Evolutionary conservation across 495 filamentous ascomycete genomes (phyloP).

Genomic region (Aspergillus mulundensis): DNA sequence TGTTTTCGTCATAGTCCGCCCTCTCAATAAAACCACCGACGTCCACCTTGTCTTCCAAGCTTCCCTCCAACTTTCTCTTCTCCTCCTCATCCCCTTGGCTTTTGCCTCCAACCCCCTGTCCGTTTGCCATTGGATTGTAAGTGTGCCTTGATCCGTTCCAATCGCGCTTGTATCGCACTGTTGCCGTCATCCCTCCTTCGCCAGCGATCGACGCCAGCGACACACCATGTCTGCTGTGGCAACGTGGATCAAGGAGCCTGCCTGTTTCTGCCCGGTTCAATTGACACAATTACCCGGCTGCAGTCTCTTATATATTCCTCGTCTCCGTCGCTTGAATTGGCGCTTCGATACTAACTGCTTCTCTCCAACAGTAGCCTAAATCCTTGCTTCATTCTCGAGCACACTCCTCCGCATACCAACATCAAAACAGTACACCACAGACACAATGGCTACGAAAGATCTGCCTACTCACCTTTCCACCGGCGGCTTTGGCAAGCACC

Average conservation of each 20-base stretch:
- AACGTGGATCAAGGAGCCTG: slow-evolving; percentile 12
- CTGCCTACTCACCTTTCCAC: slow-evolving; percentile 70
- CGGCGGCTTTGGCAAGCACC: slow-evolving; percentile 66
- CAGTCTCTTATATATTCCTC: slow-evolving; percentile 9
- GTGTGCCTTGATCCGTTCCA: background rate
- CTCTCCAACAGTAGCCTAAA: background rate
- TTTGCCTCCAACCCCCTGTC: background rate
- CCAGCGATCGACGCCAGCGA: slow-evolving; percentile 23
- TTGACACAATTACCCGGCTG: slow-evolving; percentile 7
- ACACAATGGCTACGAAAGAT: slow-evolving; percentile 66
- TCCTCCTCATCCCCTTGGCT: background rate
- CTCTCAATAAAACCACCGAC: slow-evolving; percentile 6
- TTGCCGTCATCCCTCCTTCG: slow-evolving; percentile 16
- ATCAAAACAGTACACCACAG: background rate
- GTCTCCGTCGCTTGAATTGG: background rate
- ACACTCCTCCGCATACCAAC: background rate
- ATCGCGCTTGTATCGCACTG: slow-evolving; percentile 22
- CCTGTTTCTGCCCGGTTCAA: slow-evolving; percentile 4
- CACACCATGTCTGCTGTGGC: slow-evolving; percentile 24
- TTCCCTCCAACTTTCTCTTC: background rate
- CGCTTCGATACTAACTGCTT: background rate
- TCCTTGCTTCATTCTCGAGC: background rate
- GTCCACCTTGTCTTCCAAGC: slow-evolving; percentile 2
- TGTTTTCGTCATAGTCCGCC: slow-evolving; percentile 4
- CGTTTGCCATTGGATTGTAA: slow-evolving; percentile 5